Evolutionary conservation across 768 basidiomycete species (phyloP).

Genomic region (Tulasnella sp.): DNA sequence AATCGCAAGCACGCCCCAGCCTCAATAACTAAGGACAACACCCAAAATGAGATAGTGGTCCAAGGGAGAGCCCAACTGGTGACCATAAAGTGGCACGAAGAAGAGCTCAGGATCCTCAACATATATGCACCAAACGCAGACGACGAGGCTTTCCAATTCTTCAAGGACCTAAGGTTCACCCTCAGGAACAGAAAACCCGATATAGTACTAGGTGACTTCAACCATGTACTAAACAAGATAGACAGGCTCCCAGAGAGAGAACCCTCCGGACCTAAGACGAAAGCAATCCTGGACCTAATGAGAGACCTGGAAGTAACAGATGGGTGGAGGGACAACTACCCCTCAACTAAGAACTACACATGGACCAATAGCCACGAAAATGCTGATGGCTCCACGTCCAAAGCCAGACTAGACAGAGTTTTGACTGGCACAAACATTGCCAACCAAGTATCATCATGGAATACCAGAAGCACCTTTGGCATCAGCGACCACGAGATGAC

Average conservation of each 20-base stretch:
- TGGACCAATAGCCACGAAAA: neutral
- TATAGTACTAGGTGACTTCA: slow-evolving; percentile 20
- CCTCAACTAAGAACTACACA: neutral
- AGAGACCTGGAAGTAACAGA: too few species aligned
- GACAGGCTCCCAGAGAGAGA: neutral
- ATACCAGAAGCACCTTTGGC: neutral
- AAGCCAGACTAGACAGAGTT: neutral
- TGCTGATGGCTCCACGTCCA: neutral
- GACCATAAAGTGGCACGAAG: neutral
- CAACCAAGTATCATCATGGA: neutral
- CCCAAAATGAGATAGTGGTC: neutral
- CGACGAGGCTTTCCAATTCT: neutral
- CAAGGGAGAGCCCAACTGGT: neutral
- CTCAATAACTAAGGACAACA: neutral
- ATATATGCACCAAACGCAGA: neutral
- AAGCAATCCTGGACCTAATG: too few species aligned
- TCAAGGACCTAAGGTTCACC: neutral
- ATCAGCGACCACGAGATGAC: neutral
- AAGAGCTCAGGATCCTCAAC: neutral
- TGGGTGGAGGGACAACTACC: neutral
- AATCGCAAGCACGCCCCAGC: neutral
- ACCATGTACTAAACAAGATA: neutral
- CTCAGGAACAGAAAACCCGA: neutral
- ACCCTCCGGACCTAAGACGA: neutral
- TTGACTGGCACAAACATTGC: neutral